Base-by-base conservation (phyloP, 345 rosid genomes). In the Murraya paniculata region DNA sequence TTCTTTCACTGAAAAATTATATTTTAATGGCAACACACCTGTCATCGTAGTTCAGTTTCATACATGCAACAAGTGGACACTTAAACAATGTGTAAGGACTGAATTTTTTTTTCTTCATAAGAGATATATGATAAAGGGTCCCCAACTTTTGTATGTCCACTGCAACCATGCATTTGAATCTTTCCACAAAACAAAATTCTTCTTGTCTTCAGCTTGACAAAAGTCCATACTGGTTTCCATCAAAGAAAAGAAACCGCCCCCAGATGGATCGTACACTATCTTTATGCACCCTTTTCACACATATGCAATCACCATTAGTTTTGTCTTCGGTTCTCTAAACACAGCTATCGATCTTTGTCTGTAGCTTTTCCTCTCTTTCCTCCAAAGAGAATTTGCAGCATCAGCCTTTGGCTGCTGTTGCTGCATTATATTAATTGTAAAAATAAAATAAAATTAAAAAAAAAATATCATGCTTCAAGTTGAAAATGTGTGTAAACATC, bases 91-190 rank as follows among this genome's bases (percentile, higher is more conserved):
- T 35, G 57, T 19, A n/a, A 62, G 22, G 35, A 7, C 36, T 25
- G 28, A 45, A 24, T 64, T 25, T 48, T 38, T 66, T 41, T 21
- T 62, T 81, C n/a, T n/a, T n/a, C n/a, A 39, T 62, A 68, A 35
- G 30, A 10, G 77, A 73, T 57, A 16, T 24, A 66, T 39, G 75
- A 77, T 16, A 61, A 70, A 48, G 80, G 81, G 83, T 70, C 85
- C 62, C 76, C 72, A 50, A 73, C 81, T 82, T 62, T 77, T 58
- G 83, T 75, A 61, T 68, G 79, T 68, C 88, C 71, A 85, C 82
- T 80, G 78, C 81, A 70, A 84, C 77, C 81, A 79, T 81, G 90
- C 84, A 59, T 69, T 79, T 79, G 89, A 85, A 87, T 91, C 74
- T 85, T 68, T 71, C 39, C 64, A 57, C 59, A 35, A 45, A 21